phyloP scores from a whole-genome alignment of 202 grass and related monocot genomes.

The Schoenoplectus triqueter region DNA sequence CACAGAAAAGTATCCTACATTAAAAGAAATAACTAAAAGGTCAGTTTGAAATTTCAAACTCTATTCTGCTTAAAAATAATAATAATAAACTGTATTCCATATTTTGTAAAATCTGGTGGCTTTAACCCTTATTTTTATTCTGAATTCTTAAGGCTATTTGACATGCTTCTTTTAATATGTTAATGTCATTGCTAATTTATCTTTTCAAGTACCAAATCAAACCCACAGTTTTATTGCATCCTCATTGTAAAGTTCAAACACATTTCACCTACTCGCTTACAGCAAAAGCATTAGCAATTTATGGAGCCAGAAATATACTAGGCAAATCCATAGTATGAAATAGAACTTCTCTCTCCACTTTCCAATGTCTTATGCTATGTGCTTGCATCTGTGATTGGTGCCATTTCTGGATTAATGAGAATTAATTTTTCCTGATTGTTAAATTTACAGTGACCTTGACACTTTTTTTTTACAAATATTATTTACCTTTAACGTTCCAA shows the following conservation, averaged over 20 bases:
- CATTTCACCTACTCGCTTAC: neutral
- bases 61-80: too few relatives aligned
- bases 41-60: too few relatives aligned
- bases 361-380: slow-evolving; percentile 78
- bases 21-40: slow-evolving; percentile 14
- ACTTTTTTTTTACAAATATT: neutral
- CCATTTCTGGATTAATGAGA: slow-evolving; percentile 59
- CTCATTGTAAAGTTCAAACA: slow-evolving; percentile 17
- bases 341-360: slow-evolving; percentile 78
- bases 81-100: too few relatives aligned
- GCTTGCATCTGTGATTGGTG: slow-evolving; percentile 84
- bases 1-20: slow-evolving; percentile 83
- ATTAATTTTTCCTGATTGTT: neutral
- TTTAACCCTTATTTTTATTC: neutral
- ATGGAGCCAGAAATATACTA: neutral
- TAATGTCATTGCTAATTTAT: neutral
- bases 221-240: slow-evolving; percentile 2
- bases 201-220: neutral
- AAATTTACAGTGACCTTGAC: slow-evolving; percentile 1
- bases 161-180: neutral
- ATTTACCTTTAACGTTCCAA: neutral
- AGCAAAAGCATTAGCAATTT: neutral
- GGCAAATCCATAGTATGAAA: slow-evolving; percentile 21
- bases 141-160: neutral
- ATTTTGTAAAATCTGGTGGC: too few relatives aligned